Evolutionary conservation across 75 land plant species (phyloP).

Genomic region (Pinus taeda): DNA sequence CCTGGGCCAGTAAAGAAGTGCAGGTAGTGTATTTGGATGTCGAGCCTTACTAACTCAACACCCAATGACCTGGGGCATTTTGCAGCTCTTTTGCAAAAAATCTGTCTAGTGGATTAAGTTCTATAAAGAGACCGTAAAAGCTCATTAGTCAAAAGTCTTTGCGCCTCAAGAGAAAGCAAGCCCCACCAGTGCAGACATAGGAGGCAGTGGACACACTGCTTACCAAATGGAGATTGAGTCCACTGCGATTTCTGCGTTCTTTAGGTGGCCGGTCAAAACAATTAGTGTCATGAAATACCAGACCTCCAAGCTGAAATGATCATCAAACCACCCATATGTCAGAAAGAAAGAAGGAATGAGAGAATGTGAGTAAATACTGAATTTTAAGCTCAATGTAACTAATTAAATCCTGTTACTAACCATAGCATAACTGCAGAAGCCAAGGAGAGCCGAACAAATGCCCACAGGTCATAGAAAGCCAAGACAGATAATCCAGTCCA

Average conservation of each 20-base stretch:
- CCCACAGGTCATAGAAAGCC: neutral
- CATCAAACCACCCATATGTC: neutral
- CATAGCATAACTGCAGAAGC: neutral
- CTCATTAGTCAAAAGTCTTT: too few relatives aligned
- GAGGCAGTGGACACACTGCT: neutral
- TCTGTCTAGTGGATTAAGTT: too few relatives aligned
- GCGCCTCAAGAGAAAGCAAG: too few relatives aligned
- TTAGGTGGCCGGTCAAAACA: neutral
- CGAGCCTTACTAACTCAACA: too few relatives aligned
- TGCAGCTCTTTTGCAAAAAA: too few relatives aligned
- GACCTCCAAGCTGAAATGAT: neutral
- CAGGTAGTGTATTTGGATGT: too few relatives aligned
- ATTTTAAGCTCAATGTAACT: neutral
- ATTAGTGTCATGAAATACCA: neutral
- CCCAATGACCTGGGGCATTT: too few relatives aligned
- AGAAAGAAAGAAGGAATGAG: neutral
- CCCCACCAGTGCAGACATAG: too few relatives aligned
- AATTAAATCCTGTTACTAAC: neutral
- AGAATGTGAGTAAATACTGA: neutral
- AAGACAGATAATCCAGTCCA: neutral
- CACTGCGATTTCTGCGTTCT: neutral
- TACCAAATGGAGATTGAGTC: slow-evolving; percentile 4
- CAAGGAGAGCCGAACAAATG: neutral
- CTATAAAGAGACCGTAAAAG: too few relatives aligned
- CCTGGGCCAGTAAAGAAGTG: too few relatives aligned